phyloP scores from a whole-genome alignment of 2,329 filamentous ascomycete genomes.

The Emergomyces orientalis region DNA sequence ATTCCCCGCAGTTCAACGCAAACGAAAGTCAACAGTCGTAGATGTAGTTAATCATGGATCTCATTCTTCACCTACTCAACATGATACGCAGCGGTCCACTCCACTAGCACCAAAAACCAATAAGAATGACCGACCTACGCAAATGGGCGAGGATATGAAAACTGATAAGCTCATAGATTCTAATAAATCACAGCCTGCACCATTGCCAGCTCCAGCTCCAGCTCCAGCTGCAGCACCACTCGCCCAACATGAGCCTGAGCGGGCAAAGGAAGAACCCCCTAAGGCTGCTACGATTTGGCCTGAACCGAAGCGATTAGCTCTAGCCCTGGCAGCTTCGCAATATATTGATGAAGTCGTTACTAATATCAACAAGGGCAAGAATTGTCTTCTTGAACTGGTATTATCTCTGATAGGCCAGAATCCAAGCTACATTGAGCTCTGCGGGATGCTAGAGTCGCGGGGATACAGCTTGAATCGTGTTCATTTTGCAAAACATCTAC shows the following conservation, averaged over 20 bases:
- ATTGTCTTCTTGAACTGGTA: conserved; percentile 31
- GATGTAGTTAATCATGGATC: neutral
- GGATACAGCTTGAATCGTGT: conserved; percentile 44
- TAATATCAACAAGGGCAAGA: conserved; percentile 33
- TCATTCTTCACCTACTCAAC: neutral
- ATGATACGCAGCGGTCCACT: neutral
- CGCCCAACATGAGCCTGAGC: neutral
- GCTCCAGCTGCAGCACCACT: conserved; percentile 15
- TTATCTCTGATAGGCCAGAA: conserved; percentile 43
- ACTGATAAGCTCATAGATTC: neutral
- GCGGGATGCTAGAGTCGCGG: conserved; percentile 43
- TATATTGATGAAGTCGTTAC: conserved; percentile 36
- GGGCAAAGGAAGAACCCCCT: neutral
- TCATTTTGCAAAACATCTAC: conserved; percentile 44
- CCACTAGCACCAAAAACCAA: neutral
- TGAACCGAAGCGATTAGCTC: conserved; percentile 36
- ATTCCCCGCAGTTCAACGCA: conserved; percentile 14
- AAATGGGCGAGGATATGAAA: neutral
- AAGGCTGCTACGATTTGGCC: conserved; percentile 42
- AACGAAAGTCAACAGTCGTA: conserved; percentile 1
- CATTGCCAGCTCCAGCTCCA: neutral
- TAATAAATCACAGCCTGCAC: neutral
- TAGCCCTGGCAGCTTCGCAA: conserved; percentile 43
- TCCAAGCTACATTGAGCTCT: conserved; percentile 48
- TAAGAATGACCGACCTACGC: neutral